Evolutionary conservation across 441 rosid genomes (phyloP).

Genomic region (Populus hybrid): DNA sequence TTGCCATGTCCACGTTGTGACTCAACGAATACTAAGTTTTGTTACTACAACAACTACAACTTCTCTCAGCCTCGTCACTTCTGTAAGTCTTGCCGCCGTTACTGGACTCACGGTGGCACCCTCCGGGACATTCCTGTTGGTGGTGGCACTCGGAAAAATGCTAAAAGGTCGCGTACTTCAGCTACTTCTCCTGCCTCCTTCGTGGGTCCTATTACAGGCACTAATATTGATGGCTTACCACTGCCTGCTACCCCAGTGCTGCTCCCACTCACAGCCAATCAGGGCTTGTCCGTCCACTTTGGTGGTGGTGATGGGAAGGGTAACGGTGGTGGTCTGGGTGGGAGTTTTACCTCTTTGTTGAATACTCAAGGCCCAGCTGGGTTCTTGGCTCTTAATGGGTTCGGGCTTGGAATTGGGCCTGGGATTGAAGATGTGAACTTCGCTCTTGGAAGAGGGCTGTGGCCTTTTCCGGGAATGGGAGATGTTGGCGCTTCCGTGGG

Average conservation of each 20-base stretch:
- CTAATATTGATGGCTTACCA: slow-evolving; percentile 20
- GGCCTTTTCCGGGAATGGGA: slow-evolving; percentile 54
- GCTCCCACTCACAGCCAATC: slow-evolving; percentile 36
- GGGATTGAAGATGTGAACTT: slow-evolving; percentile 61
- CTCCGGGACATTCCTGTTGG: slow-evolving; percentile 86
- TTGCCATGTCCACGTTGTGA: slow-evolving; percentile 90
- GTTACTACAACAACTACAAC: slow-evolving; percentile 95
- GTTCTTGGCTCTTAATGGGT: slow-evolving; percentile 58
- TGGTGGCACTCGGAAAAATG: slow-evolving; percentile 74
- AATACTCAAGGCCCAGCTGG: slow-evolving; percentile 63
- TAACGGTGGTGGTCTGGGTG: slow-evolving; percentile 23
- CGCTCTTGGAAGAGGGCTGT: slow-evolving; percentile 75
- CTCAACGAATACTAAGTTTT: slow-evolving; percentile 85
- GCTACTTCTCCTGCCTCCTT: slow-evolving; percentile 11
- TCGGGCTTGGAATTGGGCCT: slow-evolving; percentile 63
- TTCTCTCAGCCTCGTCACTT: slow-evolving; percentile 95
- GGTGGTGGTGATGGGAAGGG: slow-evolving; percentile 24
- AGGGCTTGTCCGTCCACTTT: slow-evolving; percentile 30
- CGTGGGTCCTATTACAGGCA: slow-evolving; percentile 14
- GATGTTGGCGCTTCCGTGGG: slow-evolving; percentile 34
- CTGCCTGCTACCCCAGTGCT: slow-evolving; percentile 43
- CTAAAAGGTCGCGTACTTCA: slow-evolving; percentile 68
- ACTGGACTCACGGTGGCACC: slow-evolving; percentile 96
- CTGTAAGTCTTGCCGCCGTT: slow-evolving; percentile 92
- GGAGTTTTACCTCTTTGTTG: slow-evolving; percentile 73